Conservation (phyloP, 2,329 filamentous ascomycete genomes). For the Aspergillus costaricaensis region DNA sequence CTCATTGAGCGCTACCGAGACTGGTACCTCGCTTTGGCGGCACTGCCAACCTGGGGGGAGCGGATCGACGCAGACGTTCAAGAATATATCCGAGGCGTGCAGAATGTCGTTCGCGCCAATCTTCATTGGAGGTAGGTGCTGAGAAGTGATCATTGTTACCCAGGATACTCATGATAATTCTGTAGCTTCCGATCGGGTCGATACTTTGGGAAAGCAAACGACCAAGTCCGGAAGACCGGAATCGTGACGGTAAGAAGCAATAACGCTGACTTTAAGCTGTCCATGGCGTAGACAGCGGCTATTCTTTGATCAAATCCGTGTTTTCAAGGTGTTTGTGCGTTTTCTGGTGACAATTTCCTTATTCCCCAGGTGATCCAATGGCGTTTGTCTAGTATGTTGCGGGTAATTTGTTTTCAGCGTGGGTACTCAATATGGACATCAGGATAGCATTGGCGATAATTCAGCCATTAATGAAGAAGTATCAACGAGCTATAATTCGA, state of each 20-base stretch:
- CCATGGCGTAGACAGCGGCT: not conserved
- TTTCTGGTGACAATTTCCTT: not conserved
- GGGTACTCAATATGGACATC: not conserved
- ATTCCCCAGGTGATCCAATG: not conserved
- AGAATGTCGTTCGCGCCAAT: slow-evolving; percentile 27
- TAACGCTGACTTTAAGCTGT: slow-evolving; percentile 12
- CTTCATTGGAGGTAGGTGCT: slow-evolving; percentile 27
- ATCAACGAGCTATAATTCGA: no score
- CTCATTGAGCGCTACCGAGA: slow-evolving; percentile 23
- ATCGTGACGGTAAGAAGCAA: slow-evolving; percentile 13
- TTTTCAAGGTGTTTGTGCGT: not conserved
- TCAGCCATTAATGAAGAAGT: no score
- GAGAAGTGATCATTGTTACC: not conserved
- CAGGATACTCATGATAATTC: not conserved
- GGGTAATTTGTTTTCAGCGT: not conserved
- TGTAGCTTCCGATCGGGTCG: slow-evolving; percentile 23
- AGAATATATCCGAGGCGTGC: slow-evolving; percentile 24
- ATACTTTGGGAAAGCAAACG: slow-evolving; percentile 24
- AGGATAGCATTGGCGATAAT: no score
- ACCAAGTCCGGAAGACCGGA: slow-evolving; percentile 15
- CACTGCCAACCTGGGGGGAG: slow-evolving; percentile 28
- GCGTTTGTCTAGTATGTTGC: not conserved
- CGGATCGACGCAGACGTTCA: slow-evolving; percentile 26
- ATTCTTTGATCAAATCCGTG: not conserved
- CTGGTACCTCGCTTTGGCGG: slow-evolving; percentile 27